Evolutionary conservation across 1,284 basidiomycete genomes (phyloP), one percentile per base, ranked within the genome.

Genomic region (Calocybe gambosa): DNA sequence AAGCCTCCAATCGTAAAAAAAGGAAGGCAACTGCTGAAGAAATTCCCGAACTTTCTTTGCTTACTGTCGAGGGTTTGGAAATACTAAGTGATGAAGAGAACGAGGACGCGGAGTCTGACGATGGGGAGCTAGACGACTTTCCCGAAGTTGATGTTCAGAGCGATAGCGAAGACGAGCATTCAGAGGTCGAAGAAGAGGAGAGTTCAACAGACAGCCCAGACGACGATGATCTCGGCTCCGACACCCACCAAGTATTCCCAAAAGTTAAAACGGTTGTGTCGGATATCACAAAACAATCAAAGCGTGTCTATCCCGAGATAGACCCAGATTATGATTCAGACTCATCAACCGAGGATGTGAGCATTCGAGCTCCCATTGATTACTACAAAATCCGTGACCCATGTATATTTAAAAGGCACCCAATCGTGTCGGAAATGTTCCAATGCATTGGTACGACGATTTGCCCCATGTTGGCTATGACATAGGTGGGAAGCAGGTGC

Each of bases 381-480:
- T 43, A 48, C 47, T 46, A 52, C 38, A 26, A 37, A 16, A 3
- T 35, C 42, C 33, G n/a, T 46, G 19, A 45, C 36, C 54, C 40
- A 41, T 26, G 39, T 39, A 42, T 49, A 37, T 51, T 1, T 50
- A 31, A 31, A 3, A 96, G 92, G 79, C 84, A 52, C 89, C 90
- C 28, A 99, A 98, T 66, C 88, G 94, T 48, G 84, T 97, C 56
- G 96, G 96, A 49, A 82, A 96, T 68, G 77, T 99, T 46, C 96
- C 96, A 38, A 85, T 92, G 73, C 93, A 98, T 63, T 99, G 95
- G 93, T 99, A 99, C 68, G 96, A 99, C 65, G 95, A 99, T 70
- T 74, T 99, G 56, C 96, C 96, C n/a, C 96, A 99, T 70, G 83
- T 99, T 61, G 96, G 96, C 39, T 99, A 99, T 70, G 83, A 93